Evolutionary conservation across 2,329 filamentous ascomycete genomes (phyloP), one percentile per base, ranked within the genome.

Genomic region (Aureobasidium pullulans): DNA sequence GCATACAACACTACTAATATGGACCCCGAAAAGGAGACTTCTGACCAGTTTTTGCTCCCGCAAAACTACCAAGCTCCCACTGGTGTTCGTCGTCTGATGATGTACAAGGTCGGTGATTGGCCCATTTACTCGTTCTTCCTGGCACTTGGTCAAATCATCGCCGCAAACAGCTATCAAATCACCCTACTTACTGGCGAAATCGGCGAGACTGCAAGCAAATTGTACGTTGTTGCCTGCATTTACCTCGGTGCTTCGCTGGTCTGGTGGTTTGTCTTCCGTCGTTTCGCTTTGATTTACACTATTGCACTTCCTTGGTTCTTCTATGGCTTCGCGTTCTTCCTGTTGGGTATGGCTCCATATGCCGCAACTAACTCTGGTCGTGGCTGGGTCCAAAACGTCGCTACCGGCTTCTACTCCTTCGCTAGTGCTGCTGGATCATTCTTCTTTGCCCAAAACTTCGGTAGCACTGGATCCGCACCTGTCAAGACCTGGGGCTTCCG

Each of bases 381-480:
- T 47, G 78, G 76, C 11, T 84, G 79, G 77, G 73, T 85, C 19
- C 82, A 85, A 64, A 82, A 85, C 61, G 74, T 84, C 5, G 85
- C 82, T 9, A 84, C 83, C 3, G 84, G 76, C 4, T 66, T 84
- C 23, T 88, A 88, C 66, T 81, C 84, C 1, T 75, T 80, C 6
- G 85, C 84, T 6, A 85, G 84, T 6, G 79, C 83, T 8, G 82
- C 81, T 42, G 85, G 85, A 11, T 82, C 81, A 0, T 76, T 88
- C 60, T 86, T 83, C 73, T 88, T 88, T 65, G 80, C 84, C 2
- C 77, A 86, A 52, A 87, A 87, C 69, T 87, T 86, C 65, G 84
- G 84, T 60, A 68, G 66, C 52, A 67, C 68, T 10, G 69, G 71
- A 43, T 83, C 83, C 48, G 79, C 81, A 3, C 82, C 84, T 6